These are phyloP conservation scores for Flaveria robusta DNA, from an alignment of 129 eudicot genomes.

Conservation along the genomic window DNA sequence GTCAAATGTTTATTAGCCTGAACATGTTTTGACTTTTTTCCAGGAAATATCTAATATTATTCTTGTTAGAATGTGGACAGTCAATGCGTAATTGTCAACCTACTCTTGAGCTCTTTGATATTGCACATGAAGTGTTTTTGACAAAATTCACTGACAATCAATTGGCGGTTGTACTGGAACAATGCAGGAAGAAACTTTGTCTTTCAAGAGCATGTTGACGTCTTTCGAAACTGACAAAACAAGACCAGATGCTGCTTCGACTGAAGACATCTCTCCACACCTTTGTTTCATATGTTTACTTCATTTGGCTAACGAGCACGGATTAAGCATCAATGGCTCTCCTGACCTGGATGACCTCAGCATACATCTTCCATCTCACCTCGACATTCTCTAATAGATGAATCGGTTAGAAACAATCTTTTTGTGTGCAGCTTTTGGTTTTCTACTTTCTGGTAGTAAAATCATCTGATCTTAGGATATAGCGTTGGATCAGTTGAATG, in stretches of 20 bases:
- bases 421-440: slow-evolving; percentile 22
- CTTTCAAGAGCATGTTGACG: slow-evolving; percentile 60
- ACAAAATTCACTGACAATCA: slow-evolving; percentile 3
- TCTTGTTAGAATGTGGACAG: no score
- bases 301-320: slow-evolving; percentile 81
- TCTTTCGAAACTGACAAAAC: slow-evolving; percentile 42
- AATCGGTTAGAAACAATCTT: neutral
- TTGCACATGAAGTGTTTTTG: neutral
- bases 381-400: neutral
- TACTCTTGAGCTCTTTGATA: neutral
- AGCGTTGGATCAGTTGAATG: slow-evolving; percentile 17
- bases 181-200: slow-evolving; percentile 49
- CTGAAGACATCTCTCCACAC: slow-evolving; percentile 65
- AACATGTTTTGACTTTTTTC: neutral
- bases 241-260: slow-evolving; percentile 47
- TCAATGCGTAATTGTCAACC: no score
- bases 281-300: slow-evolving; percentile 71
- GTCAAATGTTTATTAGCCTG: neutral
- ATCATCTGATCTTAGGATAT: neutral
- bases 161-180: slow-evolving; percentile 6
- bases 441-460: neutral
- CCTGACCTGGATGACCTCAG: slow-evolving; percentile 59
- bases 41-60: no score
- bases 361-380: slow-evolving; percentile 39
- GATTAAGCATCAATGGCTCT: slow-evolving; percentile 53